phyloP scores from a whole-genome alignment of 2,329 filamentous ascomycete genomes.

The Pyrenochaeta sp. region DNA sequence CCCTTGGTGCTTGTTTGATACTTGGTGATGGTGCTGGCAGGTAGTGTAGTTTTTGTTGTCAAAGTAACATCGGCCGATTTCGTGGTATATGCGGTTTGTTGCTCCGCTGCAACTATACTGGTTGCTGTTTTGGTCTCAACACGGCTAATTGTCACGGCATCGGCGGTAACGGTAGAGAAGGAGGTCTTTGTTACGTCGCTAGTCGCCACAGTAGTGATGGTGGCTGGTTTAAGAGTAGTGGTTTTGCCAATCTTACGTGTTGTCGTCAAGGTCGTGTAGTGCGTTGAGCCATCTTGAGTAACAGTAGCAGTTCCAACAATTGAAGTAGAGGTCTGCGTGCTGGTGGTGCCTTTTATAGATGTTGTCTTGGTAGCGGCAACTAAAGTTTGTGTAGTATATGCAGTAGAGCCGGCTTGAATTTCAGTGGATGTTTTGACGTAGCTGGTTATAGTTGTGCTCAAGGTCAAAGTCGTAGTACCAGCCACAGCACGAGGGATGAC shows the following conservation, averaged over 20 bases:
- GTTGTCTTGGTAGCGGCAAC: slow-evolving; percentile 16
- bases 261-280: slow-evolving; percentile 23
- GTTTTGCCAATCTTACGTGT: slow-evolving; percentile 23
- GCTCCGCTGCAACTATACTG: slow-evolving; percentile 10
- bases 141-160: slow-evolving; percentile 26
- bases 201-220: slow-evolving; percentile 19
- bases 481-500: slow-evolving; percentile 19
- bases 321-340: slow-evolving; percentile 28
- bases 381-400: slow-evolving; percentile 17
- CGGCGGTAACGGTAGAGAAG: slow-evolving; percentile 23
- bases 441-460: slow-evolving; percentile 33
- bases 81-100: slow-evolving; percentile 19
- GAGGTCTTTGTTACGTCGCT: slow-evolving; percentile 14
- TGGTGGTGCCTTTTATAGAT: slow-evolving; percentile 20
- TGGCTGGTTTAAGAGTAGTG: slow-evolving; percentile 26
- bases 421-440: slow-evolving; percentile 25
- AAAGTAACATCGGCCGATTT: slow-evolving; percentile 20
- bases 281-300: slow-evolving; percentile 31
- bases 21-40: slow-evolving; percentile 20
- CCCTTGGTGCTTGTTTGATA: slow-evolving; percentile 18
- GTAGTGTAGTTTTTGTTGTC: slow-evolving; percentile 30
- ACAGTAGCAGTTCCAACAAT: slow-evolving; percentile 30
- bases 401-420: slow-evolving; percentile 22
- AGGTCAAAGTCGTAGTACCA: slow-evolving; percentile 31
- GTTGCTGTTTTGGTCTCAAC: slow-evolving; percentile 21